phyloP scores from a whole-genome alignment of 2,329 filamentous ascomycete species.

The Cladophialophora bantiana region DNA sequence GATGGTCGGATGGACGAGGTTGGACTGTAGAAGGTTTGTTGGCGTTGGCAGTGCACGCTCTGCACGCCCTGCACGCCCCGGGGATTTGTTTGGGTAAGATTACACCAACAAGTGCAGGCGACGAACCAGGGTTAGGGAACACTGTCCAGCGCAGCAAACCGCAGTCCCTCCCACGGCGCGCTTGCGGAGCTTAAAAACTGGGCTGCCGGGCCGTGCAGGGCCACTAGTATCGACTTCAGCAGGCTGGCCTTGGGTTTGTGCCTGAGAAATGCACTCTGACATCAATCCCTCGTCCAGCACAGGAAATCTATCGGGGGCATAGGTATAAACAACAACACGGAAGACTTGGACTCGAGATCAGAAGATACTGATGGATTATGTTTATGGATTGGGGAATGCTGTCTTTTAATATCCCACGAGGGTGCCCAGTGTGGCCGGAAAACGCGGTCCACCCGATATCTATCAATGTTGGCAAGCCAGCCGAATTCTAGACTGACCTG shows the following conservation, averaged over 20 bases:
- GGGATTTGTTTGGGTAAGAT: constrained; percentile 24
- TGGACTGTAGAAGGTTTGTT: constrained; percentile 10
- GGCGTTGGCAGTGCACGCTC: constrained; percentile 16
- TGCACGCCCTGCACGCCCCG: neutral
- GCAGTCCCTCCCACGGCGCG: constrained; percentile 3
- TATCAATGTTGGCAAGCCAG: constrained; percentile 14
- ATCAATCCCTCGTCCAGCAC: constrained; percentile 8
- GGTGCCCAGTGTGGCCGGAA: neutral
- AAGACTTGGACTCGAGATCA: neutral
- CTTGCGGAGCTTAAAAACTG: constrained; percentile 17
- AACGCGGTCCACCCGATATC: neutral
- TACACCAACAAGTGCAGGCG: constrained; percentile 13
- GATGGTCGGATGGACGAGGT: constrained; percentile 13
- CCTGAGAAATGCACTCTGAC: constrained; percentile 21
- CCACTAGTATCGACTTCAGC: neutral
- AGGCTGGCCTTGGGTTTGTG: neutral
- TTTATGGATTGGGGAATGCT: neutral
- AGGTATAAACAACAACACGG: neutral
- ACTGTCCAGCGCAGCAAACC: neutral
- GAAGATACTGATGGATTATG: neutral
- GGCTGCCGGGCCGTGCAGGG: constrained; percentile 10
- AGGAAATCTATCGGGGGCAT: neutral
- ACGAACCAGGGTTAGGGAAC: constrained; percentile 19
- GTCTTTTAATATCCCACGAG: neutral
- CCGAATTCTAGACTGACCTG: constrained; percentile 19